Percentiles rank a stretch among this genome's conserved stretches.
phyloP scores from a whole-genome alignment of 2,329 filamentous ascomycete genomes.

The Westerdykella aurantiaca region DNA sequence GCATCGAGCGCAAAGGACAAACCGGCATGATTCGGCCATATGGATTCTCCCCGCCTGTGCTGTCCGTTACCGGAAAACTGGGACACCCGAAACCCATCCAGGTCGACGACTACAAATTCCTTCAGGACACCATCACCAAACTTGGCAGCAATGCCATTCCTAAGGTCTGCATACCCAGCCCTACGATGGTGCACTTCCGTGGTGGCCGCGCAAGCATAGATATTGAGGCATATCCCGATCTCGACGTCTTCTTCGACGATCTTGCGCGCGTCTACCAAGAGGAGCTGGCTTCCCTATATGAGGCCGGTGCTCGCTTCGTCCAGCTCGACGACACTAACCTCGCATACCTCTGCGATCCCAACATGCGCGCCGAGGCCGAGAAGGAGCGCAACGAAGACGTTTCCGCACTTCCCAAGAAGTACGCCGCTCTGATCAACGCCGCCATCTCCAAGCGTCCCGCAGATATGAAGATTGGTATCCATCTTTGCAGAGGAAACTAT shows the following conservation, averaged over 20 bases:
- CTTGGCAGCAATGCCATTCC: slow-evolving; percentile 38
- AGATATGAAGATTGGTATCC: slow-evolving; percentile 54
- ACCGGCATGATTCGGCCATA: slow-evolving; percentile 39
- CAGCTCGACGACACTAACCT: slow-evolving; percentile 57
- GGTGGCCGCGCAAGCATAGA: slow-evolving; percentile 51
- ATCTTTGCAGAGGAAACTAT: slow-evolving; percentile 55
- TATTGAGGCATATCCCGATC: slow-evolving; percentile 48
- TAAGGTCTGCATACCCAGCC: slow-evolving; percentile 54
- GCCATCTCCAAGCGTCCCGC: slow-evolving; percentile 48
- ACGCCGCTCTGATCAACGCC: slow-evolving; percentile 51
- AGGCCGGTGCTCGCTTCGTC: slow-evolving; percentile 51
- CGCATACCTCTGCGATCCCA: slow-evolving; percentile 54
- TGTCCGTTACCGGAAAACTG: slow-evolving; percentile 51
- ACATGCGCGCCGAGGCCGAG: slow-evolving; percentile 51
- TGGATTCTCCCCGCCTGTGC: slow-evolving; percentile 49
- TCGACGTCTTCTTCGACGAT: slow-evolving; percentile 53
- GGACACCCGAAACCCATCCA: slow-evolving; percentile 51
- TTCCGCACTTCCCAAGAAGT: slow-evolving; percentile 46
- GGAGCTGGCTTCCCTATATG: slow-evolving; percentile 50
- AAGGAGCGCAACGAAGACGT: slow-evolving; percentile 47
- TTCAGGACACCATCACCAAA: slow-evolving; percentile 44
- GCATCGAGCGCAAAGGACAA: slow-evolving; percentile 50
- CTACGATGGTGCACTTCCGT: slow-evolving; percentile 58
- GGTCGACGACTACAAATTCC: slow-evolving; percentile 52
- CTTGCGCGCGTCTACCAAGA: slow-evolving; percentile 52